phyloP scores from a whole-genome alignment of 2,329 filamentous ascomycete genomes.

The Exophiala sp. region DNA sequence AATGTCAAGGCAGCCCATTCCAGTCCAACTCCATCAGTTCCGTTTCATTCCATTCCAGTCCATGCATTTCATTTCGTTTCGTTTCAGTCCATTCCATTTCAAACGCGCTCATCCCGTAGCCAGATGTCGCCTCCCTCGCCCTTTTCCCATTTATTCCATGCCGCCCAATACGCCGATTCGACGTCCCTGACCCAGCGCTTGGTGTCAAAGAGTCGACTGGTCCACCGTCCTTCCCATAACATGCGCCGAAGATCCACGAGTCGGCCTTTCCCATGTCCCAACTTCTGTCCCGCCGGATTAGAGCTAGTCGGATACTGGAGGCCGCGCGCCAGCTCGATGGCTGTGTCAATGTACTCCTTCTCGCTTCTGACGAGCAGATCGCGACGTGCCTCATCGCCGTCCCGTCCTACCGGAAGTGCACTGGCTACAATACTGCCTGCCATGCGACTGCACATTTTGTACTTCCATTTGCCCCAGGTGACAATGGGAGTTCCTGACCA shows the following conservation, averaged over 20 bases:
- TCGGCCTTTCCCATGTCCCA: conserved; percentile 49
- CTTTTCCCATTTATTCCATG: conserved; percentile 80
- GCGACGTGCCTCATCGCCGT: conserved; percentile 60
- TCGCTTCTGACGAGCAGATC: conserved; percentile 77
- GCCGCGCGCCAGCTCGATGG: conserved; percentile 59
- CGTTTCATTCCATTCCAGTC: neutral
- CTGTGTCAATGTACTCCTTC: conserved; percentile 74
- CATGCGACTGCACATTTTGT: conserved; percentile 99
- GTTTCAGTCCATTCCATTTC: neutral
- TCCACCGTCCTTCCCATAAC: conserved; percentile 78
- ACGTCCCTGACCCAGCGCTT: conserved; percentile 83
- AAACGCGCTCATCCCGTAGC: conserved; percentile 41
- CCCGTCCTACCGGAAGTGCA: conserved; percentile 66
- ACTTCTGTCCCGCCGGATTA: conserved; percentile 32
- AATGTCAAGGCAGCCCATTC: too few relatives aligned
- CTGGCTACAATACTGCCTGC: conserved; percentile 89
- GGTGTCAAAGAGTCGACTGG: conserved; percentile 84
- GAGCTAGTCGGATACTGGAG: conserved; percentile 51
- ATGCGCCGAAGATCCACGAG: conserved; percentile 72
- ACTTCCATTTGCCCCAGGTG: conserved; percentile 82
- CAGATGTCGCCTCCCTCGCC: conserved; percentile 92
- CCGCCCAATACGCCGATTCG: conserved; percentile 79
- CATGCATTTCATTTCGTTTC: neutral
- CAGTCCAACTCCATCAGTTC: too few relatives aligned
- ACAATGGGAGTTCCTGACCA: conserved; percentile 94